Evolutionary conservation across 164 flowering plant genomes (phyloP), one percentile per base, ranked within the genome.

Genomic region (Aristolochia contorta): DNA sequence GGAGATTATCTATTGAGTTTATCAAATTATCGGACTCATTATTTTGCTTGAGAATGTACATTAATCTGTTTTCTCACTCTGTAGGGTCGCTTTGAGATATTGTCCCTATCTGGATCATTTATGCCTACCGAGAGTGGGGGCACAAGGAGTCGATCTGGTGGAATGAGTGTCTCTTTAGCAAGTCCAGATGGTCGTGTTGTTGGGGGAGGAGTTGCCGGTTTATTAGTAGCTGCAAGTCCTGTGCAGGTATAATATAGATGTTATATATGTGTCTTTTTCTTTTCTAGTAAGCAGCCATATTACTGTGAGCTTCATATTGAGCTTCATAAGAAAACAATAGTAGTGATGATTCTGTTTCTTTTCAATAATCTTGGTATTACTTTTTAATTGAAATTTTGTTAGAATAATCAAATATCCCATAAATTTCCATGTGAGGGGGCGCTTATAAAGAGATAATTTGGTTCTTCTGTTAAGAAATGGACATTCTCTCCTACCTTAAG

Each of bases 111-210:
- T 23, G 99, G 99, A 55, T 91, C 97, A 43, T 94, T 91, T 72
- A 94, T 85, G 89, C 96, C 89, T 53, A 73, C 72, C 20, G 97
- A 94, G 61, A 83, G 65, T 67, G 97, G 90, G 54, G 99, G 96
- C 71, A 81, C 86, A 51, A 78, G 95, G 72, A 89, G 96, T 72
- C 71, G 99, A 73, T 78, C 97, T 57, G 99, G 99, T 61, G 97
- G 97, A 24, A 85, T 94, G 97, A 91, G 96, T 59, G 96, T 94
- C 47, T 91, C 99, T 22, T 81, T 94, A 72, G 92, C 94, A 49
- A 83, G 99, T 73, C 96, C 96, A 21, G 99, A 94, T 77, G 99
- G 99, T 10, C 97, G 97, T 64, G 97, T 94, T 60, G 86, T 94
- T 2, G 99, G 99, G 14, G 99, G 99, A 68, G 93, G 95, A 47